A percentile compares a stretch with the other conserved stretches of the same genome.
phyloP scores from a whole-genome alignment of 352 stramenopile species.

The Phytopythium boreale region DNA sequence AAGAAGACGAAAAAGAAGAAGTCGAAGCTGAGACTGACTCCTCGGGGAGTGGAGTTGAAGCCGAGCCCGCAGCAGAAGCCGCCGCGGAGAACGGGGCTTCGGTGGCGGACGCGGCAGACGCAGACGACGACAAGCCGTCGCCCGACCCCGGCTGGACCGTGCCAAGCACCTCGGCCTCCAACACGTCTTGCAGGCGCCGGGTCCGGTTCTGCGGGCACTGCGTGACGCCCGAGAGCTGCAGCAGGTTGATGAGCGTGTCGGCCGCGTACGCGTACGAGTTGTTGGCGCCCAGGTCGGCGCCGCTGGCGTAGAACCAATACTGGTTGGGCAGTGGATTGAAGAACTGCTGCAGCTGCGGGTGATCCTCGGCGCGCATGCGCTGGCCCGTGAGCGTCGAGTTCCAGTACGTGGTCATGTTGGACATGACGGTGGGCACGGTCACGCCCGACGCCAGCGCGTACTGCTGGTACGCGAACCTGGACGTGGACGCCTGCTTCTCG shows the following conservation, averaged over 20 bases:
- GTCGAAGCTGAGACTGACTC: not conserved
- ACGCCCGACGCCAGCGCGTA: constrained; percentile 2
- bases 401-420: constrained; percentile 55
- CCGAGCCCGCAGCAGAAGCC: not conserved
- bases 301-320: constrained; percentile 61
- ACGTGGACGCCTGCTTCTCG: constrained; percentile 40
- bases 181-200: constrained; percentile 15
- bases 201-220: constrained; percentile 39
- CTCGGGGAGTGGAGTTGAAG: too few species aligned
- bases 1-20: not conserved
- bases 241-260: constrained; percentile 38
- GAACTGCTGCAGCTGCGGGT: constrained; percentile 41
- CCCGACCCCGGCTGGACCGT: not conserved
- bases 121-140: not conserved
- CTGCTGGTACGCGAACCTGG: constrained; percentile 42
- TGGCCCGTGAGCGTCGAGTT: constrained; percentile 14
- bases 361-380: constrained; percentile 32
- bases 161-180: not conserved
- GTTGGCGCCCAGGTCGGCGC: constrained; percentile 34
- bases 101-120: not conserved
- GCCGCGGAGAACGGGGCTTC: not conserved
- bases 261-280: constrained; percentile 63
- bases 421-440: constrained; percentile 18
- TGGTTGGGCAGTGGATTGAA: constrained; percentile 50
- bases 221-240: constrained; percentile 24